Evolutionary conservation across 768 basidiomycete species (phyloP).

Genomic region (Phylloporus arenicola): DNA sequence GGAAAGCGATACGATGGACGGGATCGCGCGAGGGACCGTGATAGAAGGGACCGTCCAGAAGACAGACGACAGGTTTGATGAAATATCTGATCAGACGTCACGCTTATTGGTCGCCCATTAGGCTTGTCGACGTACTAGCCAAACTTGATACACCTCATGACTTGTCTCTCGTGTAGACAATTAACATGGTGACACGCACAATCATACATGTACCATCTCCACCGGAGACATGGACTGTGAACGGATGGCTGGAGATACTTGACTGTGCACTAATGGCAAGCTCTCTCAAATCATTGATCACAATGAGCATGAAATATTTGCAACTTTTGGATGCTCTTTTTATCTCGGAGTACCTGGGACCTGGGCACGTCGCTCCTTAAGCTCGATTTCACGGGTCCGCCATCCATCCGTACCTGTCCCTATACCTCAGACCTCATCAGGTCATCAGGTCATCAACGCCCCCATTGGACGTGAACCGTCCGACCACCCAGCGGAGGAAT

Average conservation of each 20-base stretch:
- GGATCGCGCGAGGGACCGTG: conserved; percentile 15
- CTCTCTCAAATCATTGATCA: not conserved
- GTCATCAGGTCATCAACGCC: not conserved
- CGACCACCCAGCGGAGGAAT: not conserved
- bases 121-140: not conserved
- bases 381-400: too few species aligned
- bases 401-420: too few species aligned
- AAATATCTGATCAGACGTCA: not conserved
- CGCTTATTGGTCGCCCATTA: not conserved
- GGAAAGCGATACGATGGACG: conserved; percentile 3
- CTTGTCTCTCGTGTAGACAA: not conserved
- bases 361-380: too few species aligned
- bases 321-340: not conserved
- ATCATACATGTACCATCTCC: not conserved
- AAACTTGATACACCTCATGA: not conserved
- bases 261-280: not conserved
- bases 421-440: not conserved
- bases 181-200: not conserved
- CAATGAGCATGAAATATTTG: not conserved
- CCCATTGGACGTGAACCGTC: not conserved
- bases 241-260: not conserved
- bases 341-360: not conserved
- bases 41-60: conserved; percentile 1
- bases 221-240: not conserved
- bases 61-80: not conserved